Evolutionary conservation across 1,284 basidiomycete species (phyloP), one percentile per base, ranked within the genome.

Genomic region (Cutaneotrichosporon cyanovorans): DNA sequence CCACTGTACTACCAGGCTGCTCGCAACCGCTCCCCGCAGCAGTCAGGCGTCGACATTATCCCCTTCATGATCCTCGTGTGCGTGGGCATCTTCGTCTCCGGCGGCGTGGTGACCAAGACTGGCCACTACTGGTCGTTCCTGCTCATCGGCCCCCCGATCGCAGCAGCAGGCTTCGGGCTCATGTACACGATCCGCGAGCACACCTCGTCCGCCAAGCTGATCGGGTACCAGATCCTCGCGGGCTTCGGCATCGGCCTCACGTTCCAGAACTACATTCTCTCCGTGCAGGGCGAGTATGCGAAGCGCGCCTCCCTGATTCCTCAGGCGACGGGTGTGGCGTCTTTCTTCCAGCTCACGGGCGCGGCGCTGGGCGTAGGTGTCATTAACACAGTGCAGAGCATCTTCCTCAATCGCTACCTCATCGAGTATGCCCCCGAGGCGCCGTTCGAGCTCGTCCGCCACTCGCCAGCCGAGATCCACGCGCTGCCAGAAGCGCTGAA

Each of bases 171-270:
- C 25, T 65, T 67, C 12, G 76, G 74, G 6, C 63, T 77, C 4
- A 64, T 77, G 15, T 77, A 69, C 66, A 75, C 75, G 6, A 49
- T 76, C 52, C 56, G 60, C 32, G 59, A 61, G 15, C 10, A 54
- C 37, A 72, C 71, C 1, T 48, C 69, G 3, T 61, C 57, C 45
- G 54, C 64, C 33, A 63, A 62, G 25, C 46, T 77, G 16, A 68
- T 73, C 40, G 76, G 76, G 0, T 76, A 60, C 63, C 75, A 77
- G 58, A 73, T 77, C 59, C 59, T 76, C 21, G 57, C 72, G n/a
- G 70, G 65, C 12, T 61, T 70, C 34, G 65, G 68, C 30, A 59
- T 69, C 38, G 68, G 69, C 10, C 50, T 65, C 14, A 41, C 53
- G 15, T 71, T 66, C 60, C 53, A 47, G 41, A 71, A 73, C 50